phyloP scores from a whole-genome alignment of 768 basidiomycete species.

The Termitomyces sp. region DNA sequence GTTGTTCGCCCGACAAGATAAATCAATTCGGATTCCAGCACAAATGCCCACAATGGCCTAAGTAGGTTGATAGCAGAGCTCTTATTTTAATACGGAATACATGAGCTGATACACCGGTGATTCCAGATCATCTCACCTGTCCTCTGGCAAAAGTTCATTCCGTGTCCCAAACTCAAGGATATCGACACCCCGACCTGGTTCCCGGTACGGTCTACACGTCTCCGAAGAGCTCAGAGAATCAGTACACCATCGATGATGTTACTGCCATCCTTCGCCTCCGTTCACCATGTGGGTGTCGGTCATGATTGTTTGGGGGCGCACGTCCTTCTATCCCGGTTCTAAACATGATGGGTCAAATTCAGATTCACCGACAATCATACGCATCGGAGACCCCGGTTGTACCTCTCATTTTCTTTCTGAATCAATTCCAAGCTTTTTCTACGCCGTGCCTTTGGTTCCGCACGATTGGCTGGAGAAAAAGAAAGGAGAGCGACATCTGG shows the following conservation, averaged over 20 bases:
- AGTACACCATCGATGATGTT: neutral
- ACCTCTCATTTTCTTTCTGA: neutral
- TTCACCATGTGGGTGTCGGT: neutral
- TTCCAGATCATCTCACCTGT: neutral
- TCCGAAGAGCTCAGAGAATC: neutral
- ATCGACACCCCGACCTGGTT: neutral
- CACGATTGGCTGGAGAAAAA: neutral
- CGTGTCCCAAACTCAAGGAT: neutral
- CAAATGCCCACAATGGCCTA: neutral
- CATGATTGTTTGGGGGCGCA: neutral
- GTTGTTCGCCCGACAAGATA: neutral
- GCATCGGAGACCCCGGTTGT: neutral
- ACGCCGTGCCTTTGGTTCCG: neutral
- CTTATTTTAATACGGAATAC: neutral
- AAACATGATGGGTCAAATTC: neutral
- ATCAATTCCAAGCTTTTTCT: neutral
- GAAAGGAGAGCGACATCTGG: neutral
- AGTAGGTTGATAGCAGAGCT: neutral
- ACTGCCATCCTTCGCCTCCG: neutral
- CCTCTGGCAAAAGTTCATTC: neutral
- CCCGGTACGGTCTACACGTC: neutral
- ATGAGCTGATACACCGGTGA: neutral
- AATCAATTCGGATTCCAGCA: neutral
- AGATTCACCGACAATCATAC: neutral
- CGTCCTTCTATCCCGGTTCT: neutral